Percentiles rank a stretch among this genome's conserved stretches.
These are phyloP conservation scores for Oxyria digyna DNA, from an alignment of 148 eudicot genomes.

Conservation along the genomic window DNA sequence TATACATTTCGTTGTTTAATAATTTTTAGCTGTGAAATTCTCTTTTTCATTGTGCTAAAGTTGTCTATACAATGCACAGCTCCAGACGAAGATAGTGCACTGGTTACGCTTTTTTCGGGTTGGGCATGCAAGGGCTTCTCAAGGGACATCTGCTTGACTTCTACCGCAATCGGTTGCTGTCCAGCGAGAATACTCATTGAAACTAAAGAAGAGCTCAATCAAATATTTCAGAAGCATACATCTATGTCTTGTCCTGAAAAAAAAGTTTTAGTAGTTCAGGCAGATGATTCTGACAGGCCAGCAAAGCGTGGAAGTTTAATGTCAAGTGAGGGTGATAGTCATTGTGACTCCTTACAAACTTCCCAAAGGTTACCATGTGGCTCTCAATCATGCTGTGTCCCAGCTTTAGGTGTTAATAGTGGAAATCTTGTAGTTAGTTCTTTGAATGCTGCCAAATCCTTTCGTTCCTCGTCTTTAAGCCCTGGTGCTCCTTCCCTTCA, in stretches of 20 bases:
- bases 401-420: constrained; percentile 72
- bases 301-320: constrained; percentile 27
- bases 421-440: constrained; percentile 41
- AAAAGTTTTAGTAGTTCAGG: constrained; percentile 10
- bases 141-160: constrained; percentile 50
- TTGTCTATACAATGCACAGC: constrained; percentile 36
- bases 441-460: constrained; percentile 63
- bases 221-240: constrained; percentile 25
- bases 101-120: constrained; percentile 88
- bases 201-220: constrained; percentile 26
- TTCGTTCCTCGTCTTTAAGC: constrained; percentile 70
- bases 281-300: constrained; percentile 27
- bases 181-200: constrained; percentile 38
- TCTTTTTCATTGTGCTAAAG: background rate
- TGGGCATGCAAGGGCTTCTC: constrained; percentile 93
- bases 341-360: constrained; percentile 19
- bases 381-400: constrained; percentile 79
- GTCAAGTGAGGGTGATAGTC: constrained; percentile 18
- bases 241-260: constrained; percentile 18
- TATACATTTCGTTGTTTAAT: background rate
- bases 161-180: constrained; percentile 54
- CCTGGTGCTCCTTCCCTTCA: constrained; percentile 78
- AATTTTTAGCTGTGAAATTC: background rate
- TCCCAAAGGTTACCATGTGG: constrained; percentile 29
- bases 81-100: constrained; percentile 64